Conservation (phyloP, 352 stramenopile species). For the Globisporangium nunn region DNA sequence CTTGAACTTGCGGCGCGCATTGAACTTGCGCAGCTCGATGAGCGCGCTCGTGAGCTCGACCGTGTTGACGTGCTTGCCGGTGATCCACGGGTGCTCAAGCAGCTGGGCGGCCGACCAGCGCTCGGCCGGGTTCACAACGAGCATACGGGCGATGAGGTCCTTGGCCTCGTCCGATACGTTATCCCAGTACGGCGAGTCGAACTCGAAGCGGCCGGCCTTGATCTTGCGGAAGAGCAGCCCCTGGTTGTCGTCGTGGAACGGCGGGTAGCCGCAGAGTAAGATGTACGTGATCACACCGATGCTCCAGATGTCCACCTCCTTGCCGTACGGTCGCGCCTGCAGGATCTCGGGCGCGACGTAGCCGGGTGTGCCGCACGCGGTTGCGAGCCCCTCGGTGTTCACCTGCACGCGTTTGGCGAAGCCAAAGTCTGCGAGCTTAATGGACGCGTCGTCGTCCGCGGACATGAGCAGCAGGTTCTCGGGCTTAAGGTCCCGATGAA, state of each 20-base stretch:
- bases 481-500: conserved; percentile 94
- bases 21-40: conserved; percentile 88
- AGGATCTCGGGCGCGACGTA: conserved; percentile 86
- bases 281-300: conserved; percentile 90
- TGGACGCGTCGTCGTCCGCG: conserved; percentile 66
- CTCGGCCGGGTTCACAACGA: conserved; percentile 80
- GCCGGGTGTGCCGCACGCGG: conserved; percentile 63
- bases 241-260: conserved; percentile 91
- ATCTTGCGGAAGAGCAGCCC: conserved; percentile 74
- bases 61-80: conserved; percentile 47
- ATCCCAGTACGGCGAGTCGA: conserved; percentile 80
- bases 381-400: conserved; percentile 43
- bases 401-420: conserved; percentile 74
- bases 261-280: conserved; percentile 76
- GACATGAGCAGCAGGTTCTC: conserved; percentile 92
- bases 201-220: conserved; percentile 61
- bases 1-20: conserved; percentile 92
- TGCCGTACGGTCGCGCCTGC: conserved; percentile 63
- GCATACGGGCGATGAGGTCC: conserved; percentile 87
- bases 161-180: conserved; percentile 67
- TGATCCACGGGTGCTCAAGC: conserved; percentile 88
- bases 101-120: conserved; percentile 70
- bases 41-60: conserved; percentile 84
- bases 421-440: conserved; percentile 81
- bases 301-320: conserved; percentile 84